Evolutionary conservation across 2,329 filamentous ascomycete genomes (phyloP), one percentile per base, ranked within the genome.

Genomic region (Cladosporium sp.): DNA sequence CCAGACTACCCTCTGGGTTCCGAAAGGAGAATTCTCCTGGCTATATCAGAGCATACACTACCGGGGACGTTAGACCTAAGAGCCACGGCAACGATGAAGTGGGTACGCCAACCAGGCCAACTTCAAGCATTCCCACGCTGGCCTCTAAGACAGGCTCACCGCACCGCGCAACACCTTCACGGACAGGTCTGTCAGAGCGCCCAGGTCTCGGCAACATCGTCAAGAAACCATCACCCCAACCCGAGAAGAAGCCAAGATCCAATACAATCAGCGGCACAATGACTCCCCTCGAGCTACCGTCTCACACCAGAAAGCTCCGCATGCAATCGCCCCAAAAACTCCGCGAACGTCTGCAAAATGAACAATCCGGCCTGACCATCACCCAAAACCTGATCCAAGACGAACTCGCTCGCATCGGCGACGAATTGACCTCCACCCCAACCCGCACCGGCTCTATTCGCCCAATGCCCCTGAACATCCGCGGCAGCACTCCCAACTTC

Each of bases 341-440:
- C 42, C 88, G 92, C 17, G 92, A 97, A 74, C 87, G 93, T 34
- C 80, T 97, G 0, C 88, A 93, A 66, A 86, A 84, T 48, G 91
- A 96, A 71, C 91, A 91, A 72, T 85, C 83, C 56, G 83, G 86
- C 0, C 84, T 92, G 15, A 83, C 85, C 4, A 84, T 86, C 8
- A 85, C 87, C 0, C 89, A 92, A 60, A 79, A 81, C 2, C 82
- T 82, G 3, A 74, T 97, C 13, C 84, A 88, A 70, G 83, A 84
- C 4, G 92, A 97, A 70, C 78, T 97, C 8, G 84, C 83, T 51
- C 87, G 88, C 62, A 93, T 97, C 65, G 83, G 89, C 1, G 85
- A 90, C 58, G 91, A 97, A 70, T 84, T 96, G 76, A 85, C 85
- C 40, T 61, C 62, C 9, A 64, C 62, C 13, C 65, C 66, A 13